phyloP scores from a whole-genome alignment of 257 asterid species.

The Knoxia roxburghii region DNA sequence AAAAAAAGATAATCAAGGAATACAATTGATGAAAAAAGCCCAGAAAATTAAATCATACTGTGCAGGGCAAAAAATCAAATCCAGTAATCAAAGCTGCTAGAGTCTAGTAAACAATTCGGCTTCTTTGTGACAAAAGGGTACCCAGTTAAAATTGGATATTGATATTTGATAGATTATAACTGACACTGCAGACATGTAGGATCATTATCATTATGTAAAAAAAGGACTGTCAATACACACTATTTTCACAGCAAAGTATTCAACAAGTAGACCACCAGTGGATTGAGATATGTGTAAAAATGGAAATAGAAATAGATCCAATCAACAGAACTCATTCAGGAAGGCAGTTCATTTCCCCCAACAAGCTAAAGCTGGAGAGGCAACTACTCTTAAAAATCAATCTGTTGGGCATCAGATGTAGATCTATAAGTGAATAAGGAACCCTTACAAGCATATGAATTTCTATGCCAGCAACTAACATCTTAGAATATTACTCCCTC shows the following conservation, averaged over 20 bases:
- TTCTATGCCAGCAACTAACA: background rate
- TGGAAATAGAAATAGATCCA: background rate
- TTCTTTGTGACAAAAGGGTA: too few relatives aligned
- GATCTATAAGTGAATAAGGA: background rate
- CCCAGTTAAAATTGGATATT: background rate
- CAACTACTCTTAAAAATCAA: background rate
- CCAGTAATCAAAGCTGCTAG: too few relatives aligned
- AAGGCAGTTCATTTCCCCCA: background rate
- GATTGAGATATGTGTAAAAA: background rate
- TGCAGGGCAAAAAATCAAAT: too few relatives aligned
- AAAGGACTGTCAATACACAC: too few relatives aligned
- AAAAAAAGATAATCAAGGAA: background rate
- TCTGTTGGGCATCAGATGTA: background rate
- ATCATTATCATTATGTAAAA: too few relatives aligned
- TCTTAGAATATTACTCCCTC: too few relatives aligned
- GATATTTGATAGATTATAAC: background rate
- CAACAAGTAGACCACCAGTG: background rate
- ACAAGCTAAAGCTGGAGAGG: background rate
- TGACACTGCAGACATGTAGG: background rate
- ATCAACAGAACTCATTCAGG: background rate
- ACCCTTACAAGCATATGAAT: background rate
- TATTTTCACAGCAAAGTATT: too few relatives aligned
- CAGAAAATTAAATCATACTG: background rate
- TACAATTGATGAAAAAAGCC: background rate
- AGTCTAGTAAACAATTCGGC: too few relatives aligned